Percentiles rank a stretch among this genome's conserved stretches.
Conservation (phyloP, 257 asterid genomes). For the Ilex aquifolium region DNA sequence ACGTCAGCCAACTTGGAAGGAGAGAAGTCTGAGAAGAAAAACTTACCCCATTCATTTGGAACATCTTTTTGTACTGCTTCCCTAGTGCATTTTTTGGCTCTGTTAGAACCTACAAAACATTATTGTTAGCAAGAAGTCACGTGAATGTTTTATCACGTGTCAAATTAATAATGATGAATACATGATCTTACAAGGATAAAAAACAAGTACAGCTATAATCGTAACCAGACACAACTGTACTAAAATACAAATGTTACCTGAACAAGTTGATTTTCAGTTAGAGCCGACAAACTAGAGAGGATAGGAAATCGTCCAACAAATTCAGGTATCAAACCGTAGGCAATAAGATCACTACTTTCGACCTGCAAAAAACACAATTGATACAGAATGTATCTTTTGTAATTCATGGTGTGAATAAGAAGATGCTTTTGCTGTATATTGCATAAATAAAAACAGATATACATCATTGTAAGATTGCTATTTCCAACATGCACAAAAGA, state of each 20-base stretch:
- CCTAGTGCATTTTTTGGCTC: conserved; percentile 97
- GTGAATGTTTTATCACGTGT: too few species aligned
- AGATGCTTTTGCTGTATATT: not conserved
- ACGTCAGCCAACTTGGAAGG: too few species aligned
- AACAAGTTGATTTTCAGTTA: conserved; percentile 95
- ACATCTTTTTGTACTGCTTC: conserved; percentile 95
- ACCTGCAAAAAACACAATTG: conserved; percentile 41
- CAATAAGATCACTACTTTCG: conserved; percentile 97
- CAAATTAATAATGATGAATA: too few species aligned
- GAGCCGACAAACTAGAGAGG: conserved; percentile 88
- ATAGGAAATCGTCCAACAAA: conserved; percentile 97
- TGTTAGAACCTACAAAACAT: conserved; percentile 64
- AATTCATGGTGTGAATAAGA: not conserved
- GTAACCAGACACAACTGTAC: too few species aligned
- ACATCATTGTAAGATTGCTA: too few species aligned
- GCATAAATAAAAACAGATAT: too few species aligned
- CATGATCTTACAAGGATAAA: too few species aligned
- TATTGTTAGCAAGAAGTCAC: not conserved
- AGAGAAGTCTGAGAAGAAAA: conserved; percentile 1
- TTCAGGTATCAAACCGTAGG: conserved; percentile 97
- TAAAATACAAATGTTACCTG: conserved; percentile 45
- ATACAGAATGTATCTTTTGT: not conserved
- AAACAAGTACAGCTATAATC: too few species aligned
- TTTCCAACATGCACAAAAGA: not conserved
- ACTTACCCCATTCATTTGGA: conserved; percentile 90